phyloP scores from a whole-genome alignment of 768 basidiomycete species.

The Mycena kentingensis region DNA sequence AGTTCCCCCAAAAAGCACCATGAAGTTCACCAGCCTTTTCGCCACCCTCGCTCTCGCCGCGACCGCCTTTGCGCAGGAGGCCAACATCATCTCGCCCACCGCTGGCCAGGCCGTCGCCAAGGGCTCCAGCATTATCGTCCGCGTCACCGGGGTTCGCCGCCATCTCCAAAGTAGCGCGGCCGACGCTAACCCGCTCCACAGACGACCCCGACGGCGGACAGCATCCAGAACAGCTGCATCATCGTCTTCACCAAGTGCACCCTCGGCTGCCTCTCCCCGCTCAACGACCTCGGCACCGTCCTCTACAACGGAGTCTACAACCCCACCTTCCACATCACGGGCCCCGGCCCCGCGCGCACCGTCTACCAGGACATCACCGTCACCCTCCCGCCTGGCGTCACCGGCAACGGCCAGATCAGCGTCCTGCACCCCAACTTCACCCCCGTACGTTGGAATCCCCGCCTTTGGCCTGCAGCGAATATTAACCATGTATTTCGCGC shows the following conservation, averaged over 20 bases:
- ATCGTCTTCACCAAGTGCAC: not conserved
- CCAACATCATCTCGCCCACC: not conserved
- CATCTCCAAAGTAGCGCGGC: not conserved
- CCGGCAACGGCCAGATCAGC: not conserved
- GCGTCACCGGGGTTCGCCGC: not conserved
- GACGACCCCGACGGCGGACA: not conserved
- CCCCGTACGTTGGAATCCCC: not conserved
- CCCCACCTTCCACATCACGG: not conserved
- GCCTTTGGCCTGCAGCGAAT: not conserved
- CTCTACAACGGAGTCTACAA: not conserved
- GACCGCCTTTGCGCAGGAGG: not conserved
- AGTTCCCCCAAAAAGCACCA: too few species aligned
- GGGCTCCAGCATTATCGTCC: not conserved
- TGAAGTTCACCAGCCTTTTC: not conserved
- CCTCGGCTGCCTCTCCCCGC: not conserved
- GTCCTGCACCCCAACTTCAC: not conserved
- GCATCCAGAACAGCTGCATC: not conserved
- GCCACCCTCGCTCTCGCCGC: not conserved
- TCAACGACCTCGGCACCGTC: slow-evolving; percentile 1
- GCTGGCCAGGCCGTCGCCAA: not conserved
- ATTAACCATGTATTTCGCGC: not conserved
- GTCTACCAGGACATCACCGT: not conserved
- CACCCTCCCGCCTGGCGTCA: not conserved
- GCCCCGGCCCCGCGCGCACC: not conserved
- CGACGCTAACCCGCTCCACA: not conserved